Conservation (phyloP, 176 grass and related monocot species). For the Eragrostis curvula region DNA sequence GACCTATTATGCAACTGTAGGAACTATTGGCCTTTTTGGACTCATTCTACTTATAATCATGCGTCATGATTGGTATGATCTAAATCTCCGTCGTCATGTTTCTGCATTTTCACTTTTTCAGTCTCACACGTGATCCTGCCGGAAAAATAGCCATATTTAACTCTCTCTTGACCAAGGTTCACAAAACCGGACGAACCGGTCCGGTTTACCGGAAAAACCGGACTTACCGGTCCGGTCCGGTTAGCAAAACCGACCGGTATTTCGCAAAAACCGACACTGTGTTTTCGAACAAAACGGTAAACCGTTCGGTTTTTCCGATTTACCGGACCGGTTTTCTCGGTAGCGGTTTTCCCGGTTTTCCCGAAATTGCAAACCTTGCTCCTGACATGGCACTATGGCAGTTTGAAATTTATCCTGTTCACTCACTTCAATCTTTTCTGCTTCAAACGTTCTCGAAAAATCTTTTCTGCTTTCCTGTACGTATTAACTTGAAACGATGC, state of each 20-base stretch:
- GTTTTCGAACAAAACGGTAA: too few relatives aligned
- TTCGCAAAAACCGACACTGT: too few relatives aligned
- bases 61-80: slow-evolving; percentile 37
- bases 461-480: not conserved
- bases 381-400: too few relatives aligned
- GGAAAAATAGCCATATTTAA: not conserved
- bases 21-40: slow-evolving; percentile 66
- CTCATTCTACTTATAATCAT: slow-evolving; percentile 69
- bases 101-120: not conserved
- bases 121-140: not conserved
- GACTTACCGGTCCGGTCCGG: too few relatives aligned
- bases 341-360: too few relatives aligned
- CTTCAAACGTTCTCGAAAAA: too few relatives aligned
- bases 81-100: slow-evolving; percentile 5
- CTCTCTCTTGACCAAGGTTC: not conserved
- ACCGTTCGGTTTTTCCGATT: too few relatives aligned
- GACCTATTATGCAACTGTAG: slow-evolving; percentile 67
- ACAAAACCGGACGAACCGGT: too few relatives aligned
- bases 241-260: too few relatives aligned
- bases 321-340: too few relatives aligned
- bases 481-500: slow-evolving; percentile 33
- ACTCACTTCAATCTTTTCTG: not conserved
- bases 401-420: not conserved
- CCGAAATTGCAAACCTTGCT: too few relatives aligned
- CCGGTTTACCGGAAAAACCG: too few relatives aligned